Base-by-base conservation (phyloP, 129 eudicot species). In the Arctium minus region DNA sequence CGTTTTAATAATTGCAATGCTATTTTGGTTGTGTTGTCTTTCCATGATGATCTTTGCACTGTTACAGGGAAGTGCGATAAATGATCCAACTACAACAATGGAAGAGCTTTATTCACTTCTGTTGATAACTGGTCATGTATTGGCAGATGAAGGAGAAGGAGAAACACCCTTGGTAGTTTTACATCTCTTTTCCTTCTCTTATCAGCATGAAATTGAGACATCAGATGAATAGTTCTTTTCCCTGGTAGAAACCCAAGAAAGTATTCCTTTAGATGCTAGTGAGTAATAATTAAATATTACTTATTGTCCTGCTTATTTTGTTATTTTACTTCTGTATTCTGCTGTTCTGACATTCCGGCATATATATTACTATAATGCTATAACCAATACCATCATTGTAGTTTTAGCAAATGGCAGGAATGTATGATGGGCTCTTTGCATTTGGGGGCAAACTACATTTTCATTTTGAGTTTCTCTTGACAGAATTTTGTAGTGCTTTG, bases 101-200 rank as follows among this genome's bases (percentile, higher is more conserved):
- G 99, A 96, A 84, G 99, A 96, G 87, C 92, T 96, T 76, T 91
- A 91, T 87, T 93, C 99, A 32, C 96, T 96, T 30, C 79, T 96
- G 85, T 83, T 96, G 79, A 85, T 96, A 79, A 79, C 92, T 79
- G 99, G 99, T 83, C 99, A 96, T 81, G 96, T 93, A 77, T 88
- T 96, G 82, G 97, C 99, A 56, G 99, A 96, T 77, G 99, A 96
- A 87, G 98, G 98, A 80, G 95, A 86, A 85, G 99, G 99, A 73
- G 99, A 96, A 88, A 88, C 91, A 29, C 99, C 99, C 9, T 76
- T 86, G 97, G 99, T 96, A 81, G 18, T 42, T 40, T 40, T 38
- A n/a, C 37, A 13, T 71, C 76, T 50, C 42, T 37, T 22, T 22
- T 76, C 8, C 29, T 6, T 33, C 79, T 69, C 48, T 38, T 36